These are phyloP conservation scores for Ricinus communis DNA, from an alignment of 345 rosid species.

Conservation along the genomic window DNA sequence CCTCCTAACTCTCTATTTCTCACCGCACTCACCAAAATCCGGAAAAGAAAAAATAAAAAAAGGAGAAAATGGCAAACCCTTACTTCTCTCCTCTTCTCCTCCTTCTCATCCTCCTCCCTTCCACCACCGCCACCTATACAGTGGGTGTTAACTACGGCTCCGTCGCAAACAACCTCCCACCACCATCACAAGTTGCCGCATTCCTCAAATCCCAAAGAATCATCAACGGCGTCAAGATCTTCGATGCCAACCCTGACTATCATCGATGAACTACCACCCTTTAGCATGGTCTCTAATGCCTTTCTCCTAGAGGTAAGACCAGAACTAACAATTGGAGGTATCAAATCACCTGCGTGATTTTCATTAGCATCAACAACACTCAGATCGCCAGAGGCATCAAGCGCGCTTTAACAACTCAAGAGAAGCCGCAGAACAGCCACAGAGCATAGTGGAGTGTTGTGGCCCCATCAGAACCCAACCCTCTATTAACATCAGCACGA, in stretches of 20 bases:
- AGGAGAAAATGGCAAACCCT: constrained; percentile 25
- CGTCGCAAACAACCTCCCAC: constrained; percentile 71
- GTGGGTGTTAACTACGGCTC: constrained; percentile 89
- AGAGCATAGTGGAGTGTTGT: constrained; percentile 82
- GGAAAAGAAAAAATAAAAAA: no score
- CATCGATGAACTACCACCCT: constrained; percentile 32
- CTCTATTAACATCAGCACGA: constrained; percentile 54
- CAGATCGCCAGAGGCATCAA: constrained; percentile 62
- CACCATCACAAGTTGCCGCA: constrained; percentile 59
- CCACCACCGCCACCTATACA: constrained; percentile 33
- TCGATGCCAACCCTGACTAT: constrained; percentile 71
- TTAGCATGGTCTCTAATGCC: constrained; percentile 52
- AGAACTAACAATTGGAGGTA: constrained; percentile 37
- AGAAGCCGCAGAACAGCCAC: constrained; percentile 61
- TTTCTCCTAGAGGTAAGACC: constrained; percentile 49
- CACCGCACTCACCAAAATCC: no score
- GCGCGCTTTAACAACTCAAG: constrained; percentile 59
- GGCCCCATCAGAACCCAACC: constrained; percentile 69
- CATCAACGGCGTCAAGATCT: constrained; percentile 68
- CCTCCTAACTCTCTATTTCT: no score
- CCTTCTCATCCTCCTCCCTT: constrained; percentile 19
- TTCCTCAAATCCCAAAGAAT: constrained; percentile 64
- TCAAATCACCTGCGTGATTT: constrained; percentile 56
- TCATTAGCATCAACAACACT: constrained; percentile 58
- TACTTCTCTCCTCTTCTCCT: constrained; percentile 14